phyloP scores from a whole-genome alignment of 2,329 filamentous ascomycete species.

The Monosporascus sp. region DNA sequence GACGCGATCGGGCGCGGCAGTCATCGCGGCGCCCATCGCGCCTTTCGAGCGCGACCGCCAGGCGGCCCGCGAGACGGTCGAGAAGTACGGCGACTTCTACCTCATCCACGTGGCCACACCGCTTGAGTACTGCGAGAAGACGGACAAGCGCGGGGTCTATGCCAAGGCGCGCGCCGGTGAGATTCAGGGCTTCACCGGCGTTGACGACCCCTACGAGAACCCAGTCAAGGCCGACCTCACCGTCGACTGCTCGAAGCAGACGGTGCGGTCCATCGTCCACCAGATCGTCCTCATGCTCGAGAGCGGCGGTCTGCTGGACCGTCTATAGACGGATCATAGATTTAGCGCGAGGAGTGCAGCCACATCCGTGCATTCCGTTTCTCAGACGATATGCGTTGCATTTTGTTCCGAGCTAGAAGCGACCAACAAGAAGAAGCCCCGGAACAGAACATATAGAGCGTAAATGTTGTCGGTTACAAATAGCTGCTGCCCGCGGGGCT shows the following conservation, averaged over 20 bases:
- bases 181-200: slow-evolving; percentile 97
- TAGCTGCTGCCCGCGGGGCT: too few species aligned
- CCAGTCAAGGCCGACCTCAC: slow-evolving; percentile 77
- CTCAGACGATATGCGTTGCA: too few species aligned
- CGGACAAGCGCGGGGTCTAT: slow-evolving; percentile 89
- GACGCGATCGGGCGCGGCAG: slow-evolving; percentile 85
- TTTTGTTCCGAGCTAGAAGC: too few species aligned
- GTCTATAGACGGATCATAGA: slow-evolving; percentile 35
- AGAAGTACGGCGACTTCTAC: slow-evolving; percentile 88
- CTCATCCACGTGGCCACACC: slow-evolving; percentile 91
- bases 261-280: slow-evolving; percentile 88
- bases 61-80: slow-evolving; percentile 76
- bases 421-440: too few species aligned
- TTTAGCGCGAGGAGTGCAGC: background rate
- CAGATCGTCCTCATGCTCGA: slow-evolving; percentile 93
- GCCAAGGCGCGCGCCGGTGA: slow-evolving; percentile 76
- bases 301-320: slow-evolving; percentile 81
- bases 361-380: too few species aligned
- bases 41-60: slow-evolving; percentile 77
- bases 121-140: slow-evolving; percentile 90
- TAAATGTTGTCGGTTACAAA: too few species aligned
- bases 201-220: slow-evolving; percentile 92
- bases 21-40: slow-evolving; percentile 94
- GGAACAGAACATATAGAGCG: too few species aligned
- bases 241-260: slow-evolving; percentile 81